Evolutionary conservation across 2,329 filamentous ascomycete genomes (phyloP), one percentile per base, ranked within the genome.

Genomic region (Aspergillus luchuensis): DNA sequence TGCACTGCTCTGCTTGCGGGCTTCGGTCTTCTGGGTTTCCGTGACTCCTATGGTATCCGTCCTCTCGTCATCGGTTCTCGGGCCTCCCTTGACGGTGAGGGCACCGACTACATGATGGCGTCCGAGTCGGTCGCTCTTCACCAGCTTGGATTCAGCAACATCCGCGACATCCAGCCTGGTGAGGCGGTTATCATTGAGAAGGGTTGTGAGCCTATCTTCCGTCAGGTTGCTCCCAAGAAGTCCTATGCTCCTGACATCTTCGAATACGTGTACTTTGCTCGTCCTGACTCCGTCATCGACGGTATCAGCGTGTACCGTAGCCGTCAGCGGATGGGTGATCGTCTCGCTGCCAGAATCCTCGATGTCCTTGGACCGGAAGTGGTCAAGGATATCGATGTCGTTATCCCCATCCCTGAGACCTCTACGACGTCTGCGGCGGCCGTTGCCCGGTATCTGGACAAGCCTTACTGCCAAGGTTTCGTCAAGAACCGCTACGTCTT

Each of bases 401-500:
- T 96, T 43, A 92, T 96, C 70, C 91, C 92, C 0, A 90, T 96
- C 61, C 90, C 90, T 0, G 90, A 93, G 75, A 96, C 92, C 0
- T 89, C 88, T 47, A 92, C 92, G 64, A 93, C 90, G 0, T 89
- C 91, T 1, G 92, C 92, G 2, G 86, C 90, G 8, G 87, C 85
- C 51, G 84, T 96, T 25, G 89, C 92, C n/a, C 85, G 88, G 69
- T 83, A 86, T 43, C 83, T 97, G 17, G 84, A 87, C 67, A 92
- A 91, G 74, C 90, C 90, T 1, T 92, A 90, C 71, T 89, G 85
- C 60, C 90, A 91, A 72, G 92, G 88, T 2, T 94, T 96, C 69
- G 88, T 96, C 65, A 96, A 95, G 83, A 96, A 96, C 76, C 85
- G 91, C 56, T 96, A 96, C 74, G 89, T 96, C 62, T 92, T 91